A percentile compares a stretch with the other conserved stretches of the same genome.
Conservation (phyloP, 1,284 basidiomycete genomes). For the Vanrija sp. region DNA sequence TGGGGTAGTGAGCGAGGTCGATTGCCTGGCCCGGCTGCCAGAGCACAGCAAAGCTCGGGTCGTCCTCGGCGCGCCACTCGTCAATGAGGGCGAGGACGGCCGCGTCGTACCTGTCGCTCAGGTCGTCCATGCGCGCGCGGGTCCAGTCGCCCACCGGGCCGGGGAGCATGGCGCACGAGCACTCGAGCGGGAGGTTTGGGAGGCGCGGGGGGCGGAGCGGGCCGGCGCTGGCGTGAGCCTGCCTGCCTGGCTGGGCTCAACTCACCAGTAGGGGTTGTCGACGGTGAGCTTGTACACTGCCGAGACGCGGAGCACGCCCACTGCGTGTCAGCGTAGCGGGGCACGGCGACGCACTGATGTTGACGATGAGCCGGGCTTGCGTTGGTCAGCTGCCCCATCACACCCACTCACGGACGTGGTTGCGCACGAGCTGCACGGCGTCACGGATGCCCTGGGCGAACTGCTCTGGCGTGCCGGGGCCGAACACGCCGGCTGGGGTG, state of each 20-base stretch:
- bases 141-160: slow-evolving; percentile 43
- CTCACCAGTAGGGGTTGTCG: slow-evolving; percentile 42
- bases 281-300: slow-evolving; percentile 43
- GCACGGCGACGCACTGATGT: slow-evolving; percentile 27
- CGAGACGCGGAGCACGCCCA: slow-evolving; percentile 46
- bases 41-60: slow-evolving; percentile 36
- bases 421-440: slow-evolving; percentile 38
- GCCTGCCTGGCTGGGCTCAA: not conserved
- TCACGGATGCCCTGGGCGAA: slow-evolving; percentile 39
- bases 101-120: slow-evolving; percentile 42
- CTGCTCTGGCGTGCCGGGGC: slow-evolving; percentile 35
- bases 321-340: slow-evolving; percentile 13
- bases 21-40: slow-evolving; percentile 46
- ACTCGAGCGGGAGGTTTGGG: slow-evolving; percentile 40
- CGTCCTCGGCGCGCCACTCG: slow-evolving; percentile 36
- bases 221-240: slow-evolving; percentile 15
- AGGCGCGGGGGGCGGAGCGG: slow-evolving; percentile 26
- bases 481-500: slow-evolving; percentile 22
- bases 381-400: not conserved
- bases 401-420: slow-evolving; percentile 37
- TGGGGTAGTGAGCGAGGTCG: slow-evolving; percentile 43
- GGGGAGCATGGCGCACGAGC: slow-evolving; percentile 41
- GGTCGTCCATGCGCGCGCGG: slow-evolving; percentile 43
- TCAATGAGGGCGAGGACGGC: slow-evolving; percentile 37
- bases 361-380: slow-evolving; percentile 36